Evolutionary conservation across 495 filamentous ascomycete genomes (phyloP), one percentile per base, ranked within the genome.

Genomic region (Talaromyces proteolyticus): DNA sequence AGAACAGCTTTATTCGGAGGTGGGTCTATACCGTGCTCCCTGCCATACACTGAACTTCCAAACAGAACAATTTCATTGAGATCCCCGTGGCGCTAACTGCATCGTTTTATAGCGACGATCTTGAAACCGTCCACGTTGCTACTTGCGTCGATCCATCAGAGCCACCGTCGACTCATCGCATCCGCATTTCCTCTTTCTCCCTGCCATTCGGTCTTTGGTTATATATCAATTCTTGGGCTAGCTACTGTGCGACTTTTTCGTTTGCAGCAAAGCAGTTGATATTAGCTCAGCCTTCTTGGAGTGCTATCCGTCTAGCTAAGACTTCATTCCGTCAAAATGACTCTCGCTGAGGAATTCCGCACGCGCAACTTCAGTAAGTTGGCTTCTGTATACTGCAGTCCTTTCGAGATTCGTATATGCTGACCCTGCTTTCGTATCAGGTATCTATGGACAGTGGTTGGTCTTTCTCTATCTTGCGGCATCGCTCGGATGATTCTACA

Each of bases 381-480:
- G 40, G 44, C 18, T 50, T 17, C 44, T 42, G 23, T 22, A 49
- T 37, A 18, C 42, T 20, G 52, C 16, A n/a, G 37, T 26, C 29
- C 17, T 21, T 39, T n/a, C n/a, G 14, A 37, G 18, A 49, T 44
- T 49, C 49, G 26, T 40, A 48, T 48, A 21, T 53, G 59, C 72
- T 74, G 59, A 74, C 56, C 48, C 49, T 52, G 51, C 57, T 47
- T 29, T 55, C 53, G 37, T 26, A 47, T 36, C 64, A 98, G 93
- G 94, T 79, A 98, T 98, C 73, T 98, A 98, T 64, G 93, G 88
- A 65, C 93, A 98, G 94, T 98, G 93, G 93, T 98, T 68, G 80
- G 86, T 79, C 34, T n/a, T 55, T n/a, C n/a, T n/a, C n/a, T n/a
- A n/a, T n/a, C n/a, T n/a, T n/a, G n/a, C n/a, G n/a, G n/a, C n/a